These are phyloP conservation scores for Candida hungchunana DNA, from an alignment of 805 yeast genomes.

Conservation along the genomic window DNA sequence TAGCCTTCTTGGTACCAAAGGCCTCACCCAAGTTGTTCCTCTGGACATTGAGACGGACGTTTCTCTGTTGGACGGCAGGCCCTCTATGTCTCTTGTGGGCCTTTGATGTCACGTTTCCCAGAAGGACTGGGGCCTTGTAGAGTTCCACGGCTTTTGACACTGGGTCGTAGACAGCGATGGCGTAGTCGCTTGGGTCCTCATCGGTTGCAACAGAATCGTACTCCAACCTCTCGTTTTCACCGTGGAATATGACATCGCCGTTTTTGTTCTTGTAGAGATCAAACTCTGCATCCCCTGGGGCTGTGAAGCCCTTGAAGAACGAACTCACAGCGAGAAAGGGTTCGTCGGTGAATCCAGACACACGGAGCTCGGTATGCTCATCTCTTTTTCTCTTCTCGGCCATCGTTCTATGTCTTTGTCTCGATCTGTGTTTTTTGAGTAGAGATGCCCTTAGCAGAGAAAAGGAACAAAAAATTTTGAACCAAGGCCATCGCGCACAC, in stretches of 20 bases:
- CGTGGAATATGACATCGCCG: conserved; percentile 58
- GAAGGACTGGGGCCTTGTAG: conserved; percentile 58
- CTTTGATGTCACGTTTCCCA: conserved; percentile 59
- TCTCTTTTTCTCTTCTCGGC: conserved; percentile 31
- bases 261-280: conserved; percentile 47
- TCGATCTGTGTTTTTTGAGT: no score
- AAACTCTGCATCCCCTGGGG: conserved; percentile 56
- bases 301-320: conserved; percentile 73
- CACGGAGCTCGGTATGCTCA: conserved; percentile 38
- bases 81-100: conserved; percentile 52
- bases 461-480: no score
- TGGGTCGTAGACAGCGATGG: conserved; percentile 76
- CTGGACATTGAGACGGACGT: conserved; percentile 47
- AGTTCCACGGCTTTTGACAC: conserved; percentile 59
- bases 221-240: conserved; percentile 68
- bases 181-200: conserved; percentile 43
- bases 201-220: conserved; percentile 56
- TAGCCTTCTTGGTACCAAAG: conserved; percentile 95
- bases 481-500: no score
- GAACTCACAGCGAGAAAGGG: conserved; percentile 57
- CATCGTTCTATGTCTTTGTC: conserved; percentile 3
- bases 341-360: conserved; percentile 34
- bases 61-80: conserved; percentile 59
- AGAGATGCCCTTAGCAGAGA: no score
- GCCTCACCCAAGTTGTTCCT: conserved; percentile 90